Conservation (phyloP, 1,284 basidiomycete species). For the Ceratobasidium sp. region DNA sequence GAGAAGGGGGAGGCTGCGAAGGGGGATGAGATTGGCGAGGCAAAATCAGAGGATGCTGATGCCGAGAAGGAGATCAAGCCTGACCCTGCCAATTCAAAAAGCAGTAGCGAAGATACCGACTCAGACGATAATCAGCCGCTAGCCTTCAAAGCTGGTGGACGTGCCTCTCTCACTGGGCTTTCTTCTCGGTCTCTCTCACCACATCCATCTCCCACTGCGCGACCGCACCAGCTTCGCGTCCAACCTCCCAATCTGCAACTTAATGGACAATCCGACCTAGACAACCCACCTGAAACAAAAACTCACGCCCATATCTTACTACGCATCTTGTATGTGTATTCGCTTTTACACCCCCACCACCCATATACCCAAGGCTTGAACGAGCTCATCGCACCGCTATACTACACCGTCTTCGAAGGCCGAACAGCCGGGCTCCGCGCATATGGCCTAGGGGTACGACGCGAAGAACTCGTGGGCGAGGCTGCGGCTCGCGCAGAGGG, state of each 20-base stretch:
- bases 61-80: too few species aligned
- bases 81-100: neutral
- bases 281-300: constrained; percentile 47
- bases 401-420: constrained; percentile 48
- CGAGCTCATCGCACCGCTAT: constrained; percentile 54
- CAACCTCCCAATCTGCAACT: constrained; percentile 26
- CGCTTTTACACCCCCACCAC: constrained; percentile 52
- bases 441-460: constrained; percentile 11
- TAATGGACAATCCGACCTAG: constrained; percentile 32
- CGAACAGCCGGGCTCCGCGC: constrained; percentile 17
- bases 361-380: constrained; percentile 52
- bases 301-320: constrained; percentile 54
- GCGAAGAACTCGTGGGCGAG: constrained; percentile 30
- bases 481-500: constrained; percentile 10
- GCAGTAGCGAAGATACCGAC: neutral
- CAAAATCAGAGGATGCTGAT: neutral
- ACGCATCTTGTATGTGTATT: constrained; percentile 54
- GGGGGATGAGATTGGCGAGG: neutral
- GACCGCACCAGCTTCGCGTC: constrained; percentile 41
- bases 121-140: constrained; percentile 29
- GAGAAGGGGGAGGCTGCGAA: neutral
- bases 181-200: constrained; percentile 52
- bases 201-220: constrained; percentile 42
- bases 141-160: constrained; percentile 37
- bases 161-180: constrained; percentile 41